phyloP scores from a whole-genome alignment of 306 rosid species.

The Macrotyloma uniflorum region DNA sequence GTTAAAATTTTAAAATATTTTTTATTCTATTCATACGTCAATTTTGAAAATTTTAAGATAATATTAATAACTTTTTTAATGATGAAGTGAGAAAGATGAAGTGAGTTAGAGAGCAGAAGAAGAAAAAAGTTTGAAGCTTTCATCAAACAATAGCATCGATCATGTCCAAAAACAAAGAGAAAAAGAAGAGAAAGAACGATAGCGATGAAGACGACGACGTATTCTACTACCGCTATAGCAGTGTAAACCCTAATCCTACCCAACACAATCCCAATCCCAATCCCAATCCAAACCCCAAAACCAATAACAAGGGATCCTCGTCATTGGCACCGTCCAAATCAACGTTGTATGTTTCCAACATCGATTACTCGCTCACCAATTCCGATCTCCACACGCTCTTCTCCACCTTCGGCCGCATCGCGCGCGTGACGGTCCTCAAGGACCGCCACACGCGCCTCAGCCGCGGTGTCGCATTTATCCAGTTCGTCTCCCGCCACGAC shows the following conservation, averaged over 20 bases:
- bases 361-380: constrained; percentile 84
- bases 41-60: too few relatives aligned
- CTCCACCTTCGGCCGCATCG: constrained; percentile 80
- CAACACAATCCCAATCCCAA: not conserved
- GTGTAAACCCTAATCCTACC: constrained; percentile 4
- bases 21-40: too few relatives aligned
- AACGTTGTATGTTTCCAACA: constrained; percentile 78
- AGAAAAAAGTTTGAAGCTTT: too few relatives aligned
- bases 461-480: constrained; percentile 89
- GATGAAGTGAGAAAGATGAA: too few relatives aligned
- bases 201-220: constrained; percentile 78
- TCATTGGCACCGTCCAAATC: constrained; percentile 83
- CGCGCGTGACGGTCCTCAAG: constrained; percentile 89
- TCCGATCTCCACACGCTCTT: constrained; percentile 93
- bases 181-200: constrained; percentile 27
- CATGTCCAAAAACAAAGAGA: constrained; percentile 27
- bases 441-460: constrained; percentile 82
- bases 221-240: constrained; percentile 71
- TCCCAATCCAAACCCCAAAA: not conserved
- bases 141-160: too few relatives aligned
- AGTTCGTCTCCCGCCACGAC: constrained; percentile 74
- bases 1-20: too few relatives aligned
- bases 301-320: not conserved
- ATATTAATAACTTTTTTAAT: too few relatives aligned
- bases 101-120: not conserved